Percentiles rank a stretch among this genome's conserved stretches.
Conservation (phyloP, 257 asterid species). For the Apocynum venetum region DNA sequence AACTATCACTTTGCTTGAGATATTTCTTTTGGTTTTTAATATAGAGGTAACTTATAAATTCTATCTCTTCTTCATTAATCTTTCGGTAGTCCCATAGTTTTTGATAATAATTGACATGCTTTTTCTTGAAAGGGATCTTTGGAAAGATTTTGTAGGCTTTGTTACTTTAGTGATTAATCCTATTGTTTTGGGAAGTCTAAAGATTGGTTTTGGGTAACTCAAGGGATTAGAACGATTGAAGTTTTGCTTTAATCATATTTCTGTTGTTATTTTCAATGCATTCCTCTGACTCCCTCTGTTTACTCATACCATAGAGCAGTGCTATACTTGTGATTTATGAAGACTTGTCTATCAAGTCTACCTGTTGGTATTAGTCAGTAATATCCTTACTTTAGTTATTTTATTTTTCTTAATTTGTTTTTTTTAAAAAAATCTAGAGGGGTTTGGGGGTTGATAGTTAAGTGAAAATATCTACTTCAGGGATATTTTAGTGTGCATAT, state of each 20-base stretch:
- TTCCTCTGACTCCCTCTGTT: slow-evolving; percentile 6
- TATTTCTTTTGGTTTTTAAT: neutral
- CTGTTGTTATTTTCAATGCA: neutral
- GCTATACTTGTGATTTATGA: neutral
- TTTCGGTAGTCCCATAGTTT: neutral
- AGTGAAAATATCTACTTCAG: neutral
- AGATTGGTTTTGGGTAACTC: neutral
- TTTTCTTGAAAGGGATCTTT: neutral
- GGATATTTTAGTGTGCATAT: neutral
- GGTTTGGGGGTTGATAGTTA: neutral
- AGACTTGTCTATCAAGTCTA: neutral
- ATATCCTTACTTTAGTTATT: neutral
- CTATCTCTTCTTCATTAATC: neutral
- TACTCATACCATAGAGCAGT: neutral
- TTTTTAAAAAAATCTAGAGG: neutral
- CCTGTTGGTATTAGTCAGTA: neutral
- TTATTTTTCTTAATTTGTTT: neutral
- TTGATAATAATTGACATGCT: neutral
- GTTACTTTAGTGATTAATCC: neutral
- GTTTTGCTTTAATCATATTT: neutral
- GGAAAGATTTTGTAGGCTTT: neutral
- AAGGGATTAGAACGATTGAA: neutral
- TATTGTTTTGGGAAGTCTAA: neutral
- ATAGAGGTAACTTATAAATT: neutral
- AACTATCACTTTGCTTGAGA: slow-evolving; percentile 8